Evolutionary conservation across 495 filamentous ascomycete species (phyloP), one percentile per base, ranked within the genome.

Genomic region (Neurospora sp.): DNA sequence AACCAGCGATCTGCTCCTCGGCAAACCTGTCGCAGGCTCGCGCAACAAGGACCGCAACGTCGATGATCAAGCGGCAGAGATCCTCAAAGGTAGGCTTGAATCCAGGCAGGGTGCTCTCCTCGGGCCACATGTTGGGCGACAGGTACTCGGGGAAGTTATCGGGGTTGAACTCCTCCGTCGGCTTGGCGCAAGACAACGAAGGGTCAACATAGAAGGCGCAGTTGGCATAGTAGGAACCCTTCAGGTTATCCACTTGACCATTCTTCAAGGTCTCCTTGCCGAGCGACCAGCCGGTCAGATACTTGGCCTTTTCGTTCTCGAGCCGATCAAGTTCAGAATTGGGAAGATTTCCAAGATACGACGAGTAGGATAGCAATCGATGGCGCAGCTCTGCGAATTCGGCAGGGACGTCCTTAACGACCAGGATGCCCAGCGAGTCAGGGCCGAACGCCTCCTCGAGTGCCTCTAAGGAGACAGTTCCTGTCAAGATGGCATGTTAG

Each of bases 221-320:
- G 83, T 98, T 98, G 79, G 94, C 91, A 80, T 98, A 99, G 86
- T 92, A 99, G 20, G 93, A 97, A 71, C 96, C 96, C 84, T 99
- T 99, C 12, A 92, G 87, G 6, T 92, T 97, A 77, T 99, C 96
- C 76, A 94, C 93, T 73, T 91, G 90, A 74, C 94, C 93, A 78
- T 92, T 90, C 75, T 93, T 92, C 69, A 98, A 89, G n/a, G 92
- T 96, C 82, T 97, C 95, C 82, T 96, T 97, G 71, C 94, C 95
- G 79, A 90, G 91, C 40, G 94, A 97, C 89, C 89, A 90, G 48
- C 89, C 89, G n/a, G 88, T 89, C 5, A 90, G 81, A 74, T 90
- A 90, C 74, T 89, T 90, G 39, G 89, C 84, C 70, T 86, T 86
- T 35, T 88, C 86, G 39, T 87, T 89, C 75, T 93, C 92, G 27